Conservation (phyloP, 495 filamentous ascomycete species). For the Penicillium parvum region DNA sequence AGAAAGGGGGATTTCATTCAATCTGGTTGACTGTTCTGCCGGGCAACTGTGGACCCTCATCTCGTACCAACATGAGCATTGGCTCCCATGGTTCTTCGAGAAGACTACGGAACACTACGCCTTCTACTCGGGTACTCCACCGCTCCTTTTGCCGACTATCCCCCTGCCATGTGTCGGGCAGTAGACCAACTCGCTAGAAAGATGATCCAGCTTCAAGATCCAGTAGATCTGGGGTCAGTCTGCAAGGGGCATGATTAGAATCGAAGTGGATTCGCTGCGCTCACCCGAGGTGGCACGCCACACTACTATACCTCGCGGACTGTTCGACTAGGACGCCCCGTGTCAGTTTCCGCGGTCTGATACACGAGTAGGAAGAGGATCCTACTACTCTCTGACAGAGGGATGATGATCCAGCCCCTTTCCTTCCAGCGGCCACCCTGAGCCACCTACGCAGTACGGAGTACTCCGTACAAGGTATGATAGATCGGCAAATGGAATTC, state of each 20-base stretch:
- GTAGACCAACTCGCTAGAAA: too few species aligned
- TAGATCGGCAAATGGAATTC: constrained; percentile 2
- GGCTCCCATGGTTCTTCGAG: constrained; percentile 9
- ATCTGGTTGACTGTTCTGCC: constrained; percentile 4
- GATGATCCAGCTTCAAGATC: neutral
- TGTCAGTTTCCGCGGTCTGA: too few species aligned
- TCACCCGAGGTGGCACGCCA: constrained; percentile 1
- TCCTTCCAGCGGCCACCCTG: neutral
- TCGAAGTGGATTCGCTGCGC: constrained; percentile 15
- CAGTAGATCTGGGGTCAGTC: constrained; percentile 24
- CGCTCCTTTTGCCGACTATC: constrained; percentile 3
- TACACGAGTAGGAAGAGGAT: too few species aligned
- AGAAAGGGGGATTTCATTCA: constrained; percentile 8
- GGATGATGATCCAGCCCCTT: too few species aligned
- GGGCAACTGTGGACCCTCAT: constrained; percentile 4
- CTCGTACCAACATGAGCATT: constrained; percentile 3
- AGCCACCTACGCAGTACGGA: neutral
- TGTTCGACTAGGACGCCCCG: too few species aligned
- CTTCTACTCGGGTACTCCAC: constrained; percentile 10
- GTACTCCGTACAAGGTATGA: neutral
- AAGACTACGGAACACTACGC: too few species aligned
- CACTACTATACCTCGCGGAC: too few species aligned
- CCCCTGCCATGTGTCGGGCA: neutral
- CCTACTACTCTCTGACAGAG: too few species aligned
- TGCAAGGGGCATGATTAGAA: constrained; percentile 27